Base-by-base conservation (phyloP, 192 early-diverging fungal genomes). In the Linnemannia zychae region DNA sequence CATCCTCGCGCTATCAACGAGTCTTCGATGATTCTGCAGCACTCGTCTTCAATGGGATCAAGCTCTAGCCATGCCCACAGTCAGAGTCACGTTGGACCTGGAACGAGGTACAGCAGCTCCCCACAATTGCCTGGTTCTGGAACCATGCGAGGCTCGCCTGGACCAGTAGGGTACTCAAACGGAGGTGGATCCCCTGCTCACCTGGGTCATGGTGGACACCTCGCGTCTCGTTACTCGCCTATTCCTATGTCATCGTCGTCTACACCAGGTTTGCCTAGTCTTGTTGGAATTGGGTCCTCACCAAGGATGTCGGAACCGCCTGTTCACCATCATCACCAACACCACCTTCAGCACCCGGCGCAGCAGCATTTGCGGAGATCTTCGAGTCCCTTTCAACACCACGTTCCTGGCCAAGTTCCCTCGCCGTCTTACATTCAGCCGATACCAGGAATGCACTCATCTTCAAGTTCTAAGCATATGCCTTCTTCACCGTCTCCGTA, bases 361-460 rank as follows among this genome's bases (percentile, higher is more conserved):
- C 75, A 72, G 40, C 82, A 84, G 4, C 82, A 84, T 34, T 7
- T 78, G 49, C 53, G 82, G 2, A 37, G 82, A 6, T 84, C 82
- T 0, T 84, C 82, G 63, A 84, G 77, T 48, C 83, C 83, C 3
- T 79, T 72, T 70, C 83, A 85, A 24, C 71, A 85, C 33, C 83
- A 85, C 72, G 60, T 85, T 3, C 78, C 83, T 6, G 74, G 74
- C 2, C 83, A 79, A 15, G 63, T 85, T 67, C 36, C 76, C 18
- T 47, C 83, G 20, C 83, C 83, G 9, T 76, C 83, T 20, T 85
- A 85, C 44, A 63, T 79, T 7, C 82, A 84, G 49, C 37, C 77
- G 1, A 57, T 72, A 7, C 67, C 68, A 65, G 66, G 36, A 24
- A 52, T 70, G 66, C 72, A 73, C 48, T 4, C 74, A 6, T 44